Evolutionary conservation across 768 basidiomycete genomes (phyloP).

Genomic region (Naganishia antarctica): DNA sequence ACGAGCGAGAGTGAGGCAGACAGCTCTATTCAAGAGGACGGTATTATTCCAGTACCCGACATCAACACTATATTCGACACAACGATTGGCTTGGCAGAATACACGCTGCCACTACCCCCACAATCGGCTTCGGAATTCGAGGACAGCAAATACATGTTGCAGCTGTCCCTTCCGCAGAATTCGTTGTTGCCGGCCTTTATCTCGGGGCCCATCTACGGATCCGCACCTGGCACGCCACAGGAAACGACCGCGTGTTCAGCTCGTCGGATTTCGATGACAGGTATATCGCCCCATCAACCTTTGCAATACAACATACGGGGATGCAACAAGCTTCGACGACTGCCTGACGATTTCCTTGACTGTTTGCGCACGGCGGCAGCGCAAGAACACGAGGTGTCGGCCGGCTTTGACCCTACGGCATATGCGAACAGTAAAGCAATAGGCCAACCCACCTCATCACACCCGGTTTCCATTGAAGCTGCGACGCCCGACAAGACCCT

Average conservation of each 20-base stretch:
- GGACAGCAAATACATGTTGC: constrained; percentile 89
- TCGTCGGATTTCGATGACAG: constrained; percentile 29
- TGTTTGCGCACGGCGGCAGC: constrained; percentile 35
- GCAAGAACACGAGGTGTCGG: background rate
- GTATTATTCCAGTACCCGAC: constrained; percentile 53
- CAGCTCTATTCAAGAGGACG: constrained; percentile 29
- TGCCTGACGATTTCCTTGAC: constrained; percentile 44
- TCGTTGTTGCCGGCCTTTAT: constrained; percentile 62
- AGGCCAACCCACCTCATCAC: no score
- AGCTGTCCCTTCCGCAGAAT: constrained; percentile 74
- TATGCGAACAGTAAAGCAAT: no score
- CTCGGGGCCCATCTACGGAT: background rate
- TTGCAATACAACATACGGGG: constrained; percentile 39
- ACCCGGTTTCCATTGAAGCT: background rate
- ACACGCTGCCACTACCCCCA: constrained; percentile 72
- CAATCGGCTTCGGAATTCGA: constrained; percentile 83
- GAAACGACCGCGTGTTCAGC: background rate
- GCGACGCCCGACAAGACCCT: background rate
- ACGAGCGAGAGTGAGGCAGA: background rate
- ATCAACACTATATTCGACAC: constrained; percentile 80
- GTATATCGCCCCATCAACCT: constrained; percentile 39
- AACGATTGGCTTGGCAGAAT: constrained; percentile 60
- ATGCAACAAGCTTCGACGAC: constrained; percentile 26
- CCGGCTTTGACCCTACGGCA: background rate
- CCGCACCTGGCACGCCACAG: no score